Percentiles rank a stretch among this genome's conserved stretches.
These are phyloP conservation scores for Lactarius tabidus DNA, from an alignment of 768 basidiomycete species.

Conservation along the genomic window DNA sequence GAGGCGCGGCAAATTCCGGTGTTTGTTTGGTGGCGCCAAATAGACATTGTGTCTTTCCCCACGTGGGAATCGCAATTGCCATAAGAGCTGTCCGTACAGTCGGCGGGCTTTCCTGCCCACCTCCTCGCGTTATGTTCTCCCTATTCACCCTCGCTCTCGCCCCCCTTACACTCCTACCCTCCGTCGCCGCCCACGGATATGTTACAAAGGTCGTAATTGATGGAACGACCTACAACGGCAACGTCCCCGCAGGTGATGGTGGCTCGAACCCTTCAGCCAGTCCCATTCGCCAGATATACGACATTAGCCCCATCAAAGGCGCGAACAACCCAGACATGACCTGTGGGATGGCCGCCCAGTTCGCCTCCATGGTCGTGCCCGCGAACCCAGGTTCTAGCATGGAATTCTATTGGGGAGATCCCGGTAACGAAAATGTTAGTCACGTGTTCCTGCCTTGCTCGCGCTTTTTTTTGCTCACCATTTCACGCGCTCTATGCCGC, in stretches of 20 bases:
- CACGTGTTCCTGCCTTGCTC: not conserved
- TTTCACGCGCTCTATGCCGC: not conserved
- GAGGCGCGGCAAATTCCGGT: not conserved
- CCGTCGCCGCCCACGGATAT: conserved; percentile 19
- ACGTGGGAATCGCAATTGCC: not conserved
- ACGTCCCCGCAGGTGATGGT: conserved; percentile 7
- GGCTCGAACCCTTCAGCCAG: conserved; percentile 11
- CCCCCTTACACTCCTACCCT: conserved; percentile 25
- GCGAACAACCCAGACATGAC: conserved; percentile 49
- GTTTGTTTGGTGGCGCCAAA: not conserved
- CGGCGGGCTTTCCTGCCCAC: not conserved
- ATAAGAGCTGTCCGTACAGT: not conserved
- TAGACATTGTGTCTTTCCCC: not conserved
- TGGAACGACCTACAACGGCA: conserved; percentile 19
- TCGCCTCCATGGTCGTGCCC: conserved; percentile 44
- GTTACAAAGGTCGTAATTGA: conserved; percentile 22
- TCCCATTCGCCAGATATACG: conserved; percentile 40
- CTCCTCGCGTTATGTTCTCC: not conserved
- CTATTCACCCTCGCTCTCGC: conserved; percentile 4
- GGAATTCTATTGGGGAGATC: conserved; percentile 50
- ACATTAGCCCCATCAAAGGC: conserved; percentile 46
- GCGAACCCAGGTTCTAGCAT: conserved; percentile 57
- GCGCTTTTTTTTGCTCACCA: not conserved
- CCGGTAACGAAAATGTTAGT: conserved; percentile 33
- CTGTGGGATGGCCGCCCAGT: conserved; percentile 52